Conservation (phyloP, 2,329 filamentous ascomycete genomes). For the Westerdykella sp. region DNA sequence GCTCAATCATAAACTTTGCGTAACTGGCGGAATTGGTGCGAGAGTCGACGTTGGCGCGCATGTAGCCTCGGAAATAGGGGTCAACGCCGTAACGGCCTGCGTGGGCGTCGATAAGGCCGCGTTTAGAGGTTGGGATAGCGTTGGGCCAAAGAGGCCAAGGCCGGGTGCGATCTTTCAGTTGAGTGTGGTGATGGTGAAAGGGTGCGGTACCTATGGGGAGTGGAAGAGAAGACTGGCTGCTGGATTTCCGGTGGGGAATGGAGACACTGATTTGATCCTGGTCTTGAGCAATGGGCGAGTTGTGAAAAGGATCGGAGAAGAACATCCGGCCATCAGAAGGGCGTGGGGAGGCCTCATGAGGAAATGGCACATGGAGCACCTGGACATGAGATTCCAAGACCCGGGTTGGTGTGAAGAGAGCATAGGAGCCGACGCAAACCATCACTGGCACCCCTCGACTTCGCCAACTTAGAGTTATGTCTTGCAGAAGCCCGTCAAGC, state of each 20-base stretch:
- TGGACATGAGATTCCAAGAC: slow-evolving; percentile 19
- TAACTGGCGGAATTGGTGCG: slow-evolving; percentile 16
- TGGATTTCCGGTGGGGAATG: slow-evolving; percentile 3
- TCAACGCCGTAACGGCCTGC: slow-evolving; percentile 19
- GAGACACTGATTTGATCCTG: slow-evolving; percentile 6
- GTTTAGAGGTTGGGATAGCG: slow-evolving; percentile 18
- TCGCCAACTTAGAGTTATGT: slow-evolving; percentile 15
- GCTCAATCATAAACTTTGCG: slow-evolving; percentile 21
- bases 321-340: slow-evolving; percentile 4
- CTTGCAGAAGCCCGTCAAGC: slow-evolving; percentile 14
- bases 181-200: slow-evolving; percentile 9
- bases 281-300: neutral
- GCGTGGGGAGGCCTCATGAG: neutral
- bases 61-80: slow-evolving; percentile 21
- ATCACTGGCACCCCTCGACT: slow-evolving; percentile 16
- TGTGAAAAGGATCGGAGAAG: slow-evolving; percentile 15
- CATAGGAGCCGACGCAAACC: slow-evolving; percentile 19
- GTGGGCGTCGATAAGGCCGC: slow-evolving; percentile 11
- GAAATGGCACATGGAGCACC: slow-evolving; percentile 11
- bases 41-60: slow-evolving; percentile 20
- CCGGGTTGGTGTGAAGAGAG: slow-evolving; percentile 18
- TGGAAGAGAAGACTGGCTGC: slow-evolving; percentile 5
- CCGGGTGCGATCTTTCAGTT: slow-evolving; percentile 12
- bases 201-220: neutral
- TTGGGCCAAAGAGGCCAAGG: slow-evolving; percentile 22